Percentiles rank a stretch among this genome's conserved stretches.
phyloP scores from a whole-genome alignment of 2,329 filamentous ascomycete species.

The Aspergillus unguis region DNA sequence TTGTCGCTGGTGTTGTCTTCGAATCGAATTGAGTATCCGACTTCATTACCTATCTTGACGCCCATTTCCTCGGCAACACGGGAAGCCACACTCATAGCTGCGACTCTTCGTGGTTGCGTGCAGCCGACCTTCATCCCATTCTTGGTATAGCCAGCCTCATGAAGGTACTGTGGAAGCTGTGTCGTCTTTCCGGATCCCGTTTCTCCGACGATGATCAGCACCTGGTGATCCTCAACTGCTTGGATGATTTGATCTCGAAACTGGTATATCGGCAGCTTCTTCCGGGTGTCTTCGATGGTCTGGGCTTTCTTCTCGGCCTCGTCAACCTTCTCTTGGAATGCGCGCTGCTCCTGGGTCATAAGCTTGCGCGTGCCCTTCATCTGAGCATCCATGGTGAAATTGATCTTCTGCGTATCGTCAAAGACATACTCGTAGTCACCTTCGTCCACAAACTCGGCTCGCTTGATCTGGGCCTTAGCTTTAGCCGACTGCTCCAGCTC shows the following conservation, averaged over 20 bases:
- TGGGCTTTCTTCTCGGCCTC: constrained; percentile 84
- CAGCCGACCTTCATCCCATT: constrained; percentile 81
- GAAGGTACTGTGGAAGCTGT: constrained; percentile 87
- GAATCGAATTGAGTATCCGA: constrained; percentile 92
- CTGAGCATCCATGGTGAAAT: constrained; percentile 73
- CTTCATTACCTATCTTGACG: constrained; percentile 83
- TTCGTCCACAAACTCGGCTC: constrained; percentile 70
- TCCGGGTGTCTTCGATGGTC: constrained; percentile 86
- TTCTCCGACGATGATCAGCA: constrained; percentile 89
- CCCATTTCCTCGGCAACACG: constrained; percentile 94
- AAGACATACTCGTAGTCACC: constrained; percentile 90
- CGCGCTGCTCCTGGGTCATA: constrained; percentile 73
- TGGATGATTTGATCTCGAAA: constrained; percentile 81
- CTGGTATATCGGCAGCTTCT: constrained; percentile 83
- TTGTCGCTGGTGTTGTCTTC: constrained; percentile 90
- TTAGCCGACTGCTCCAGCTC: constrained; percentile 84
- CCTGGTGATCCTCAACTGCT: constrained; percentile 81
- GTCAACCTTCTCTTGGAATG: constrained; percentile 76
- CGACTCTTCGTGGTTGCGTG: constrained; percentile 91
- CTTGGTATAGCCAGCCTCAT: constrained; percentile 87
- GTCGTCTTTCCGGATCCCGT: constrained; percentile 96
- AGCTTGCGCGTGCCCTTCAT: constrained; percentile 68
- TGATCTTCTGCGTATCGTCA: constrained; percentile 82
- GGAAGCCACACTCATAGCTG: constrained; percentile 95
- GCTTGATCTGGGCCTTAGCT: constrained; percentile 79